Base-by-base conservation (phyloP, 2,329 filamentous ascomycete species). In the Ascochyta clinopodiicola region DNA sequence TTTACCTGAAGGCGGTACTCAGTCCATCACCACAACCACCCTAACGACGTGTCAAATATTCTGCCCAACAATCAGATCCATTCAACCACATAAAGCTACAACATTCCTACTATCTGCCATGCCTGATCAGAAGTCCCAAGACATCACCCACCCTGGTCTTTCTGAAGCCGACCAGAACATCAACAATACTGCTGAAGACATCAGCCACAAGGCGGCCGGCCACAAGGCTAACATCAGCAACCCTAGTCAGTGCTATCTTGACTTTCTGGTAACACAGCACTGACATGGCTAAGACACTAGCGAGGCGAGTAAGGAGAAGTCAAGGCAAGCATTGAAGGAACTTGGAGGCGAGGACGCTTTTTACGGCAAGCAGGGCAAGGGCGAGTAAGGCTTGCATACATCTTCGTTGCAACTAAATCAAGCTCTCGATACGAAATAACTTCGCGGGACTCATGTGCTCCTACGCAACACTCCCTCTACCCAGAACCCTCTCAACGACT, bases 201-300 rank as follows among this genome's bases (percentile, higher is more conserved):
- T 61, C 34, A 55, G 47, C 39, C 25, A 66, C 44, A 35, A 32
- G 31, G 61, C 61, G 2, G 19, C 31, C 12, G 79, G 79, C n/a
- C 78, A 81, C 68, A 80, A 80, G 67, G 78, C 79, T 4, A 81
- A 81, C 58, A 56, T 81, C 6, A 71, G 75, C 56, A 81, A 81
- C 53, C 79, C 78, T 6, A 81, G 79, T 81, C 66, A 22, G 12
- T 31, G 12, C 10, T 10, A 31, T 5, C 10, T 4, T 12, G 57
- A 12, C 34, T 21, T 40, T 22, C 48, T 25, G 43, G 32, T 4
- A 44, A 39, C 12, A 24, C 1, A 21, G 5, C 10, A 19, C 19
- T 51, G 9, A 44, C n/a, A 8, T 24, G 2, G 9, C 7, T 2
- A 17, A 53, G 44, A 44, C 21, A 38, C 44, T 6, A 47, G 51